Percentiles rank a stretch among this genome's conserved stretches.
Conservation (phyloP, 768 basidiomycete genomes). For the Russula foetens region DNA sequence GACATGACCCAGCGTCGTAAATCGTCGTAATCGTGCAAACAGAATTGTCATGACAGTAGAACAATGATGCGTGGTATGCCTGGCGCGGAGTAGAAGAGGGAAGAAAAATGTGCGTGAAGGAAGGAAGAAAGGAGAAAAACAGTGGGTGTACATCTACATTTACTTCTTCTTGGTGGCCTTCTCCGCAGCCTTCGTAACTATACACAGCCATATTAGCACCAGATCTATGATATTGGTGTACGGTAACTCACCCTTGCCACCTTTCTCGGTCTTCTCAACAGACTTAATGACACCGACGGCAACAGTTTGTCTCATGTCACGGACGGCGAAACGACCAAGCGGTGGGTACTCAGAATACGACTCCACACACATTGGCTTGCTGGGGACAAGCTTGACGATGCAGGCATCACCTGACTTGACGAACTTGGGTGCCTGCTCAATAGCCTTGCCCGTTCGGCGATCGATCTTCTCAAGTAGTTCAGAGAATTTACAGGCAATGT, state of each 20-base stretch:
- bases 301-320: constrained; percentile 99
- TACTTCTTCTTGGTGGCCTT: constrained; percentile 96
- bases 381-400: constrained; percentile 95
- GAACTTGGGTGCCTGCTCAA: constrained; percentile 88
- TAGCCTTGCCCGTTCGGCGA: constrained; percentile 91
- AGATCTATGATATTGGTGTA: constrained; percentile 9
- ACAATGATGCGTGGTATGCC: constrained; percentile 27
- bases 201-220: constrained; percentile 14
- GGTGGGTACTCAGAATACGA: constrained; percentile 97
- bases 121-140: constrained; percentile 34
- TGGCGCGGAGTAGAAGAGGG: constrained; percentile 31
- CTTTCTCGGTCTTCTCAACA: constrained; percentile 91
- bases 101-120: constrained; percentile 34
- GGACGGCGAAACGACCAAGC: constrained; percentile 98
- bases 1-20: constrained; percentile 24
- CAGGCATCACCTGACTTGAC: constrained; percentile 99
- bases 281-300: constrained; percentile 98
- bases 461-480: constrained; percentile 99
- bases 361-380: constrained; percentile 95
- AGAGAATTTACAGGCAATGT: constrained; percentile 99
- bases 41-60: constrained; percentile 26
- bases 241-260: constrained; percentile 63
- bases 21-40: constrained; percentile 29
- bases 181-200: constrained; percentile 93
- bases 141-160: constrained; percentile 59